Evolutionary conservation across 179 eudicot species (phyloP).

Genomic region (Gypsophila paniculata): DNA sequence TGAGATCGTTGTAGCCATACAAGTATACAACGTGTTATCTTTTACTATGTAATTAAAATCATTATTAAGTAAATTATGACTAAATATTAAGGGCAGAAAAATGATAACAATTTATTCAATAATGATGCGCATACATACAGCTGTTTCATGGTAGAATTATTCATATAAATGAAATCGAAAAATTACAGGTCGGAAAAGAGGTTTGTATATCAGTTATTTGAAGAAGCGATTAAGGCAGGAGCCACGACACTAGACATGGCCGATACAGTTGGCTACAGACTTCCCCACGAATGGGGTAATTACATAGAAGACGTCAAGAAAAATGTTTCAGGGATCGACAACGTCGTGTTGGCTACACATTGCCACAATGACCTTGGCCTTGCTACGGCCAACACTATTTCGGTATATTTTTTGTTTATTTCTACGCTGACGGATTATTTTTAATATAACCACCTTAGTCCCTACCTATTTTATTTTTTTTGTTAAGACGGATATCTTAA

Average conservation of each 20-base stretch:
- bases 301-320: constrained; percentile 1
- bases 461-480: too few relatives aligned
- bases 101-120: too few relatives aligned
- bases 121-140: too few relatives aligned
- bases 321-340: constrained; percentile 7
- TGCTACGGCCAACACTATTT: constrained; percentile 17
- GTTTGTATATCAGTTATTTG: constrained; percentile 11
- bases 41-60: too few relatives aligned
- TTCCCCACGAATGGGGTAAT: constrained; percentile 16
- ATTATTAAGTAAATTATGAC: too few relatives aligned
- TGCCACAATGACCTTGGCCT: constrained; percentile 26
- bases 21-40: too few relatives aligned
- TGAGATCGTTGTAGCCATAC: too few relatives aligned
- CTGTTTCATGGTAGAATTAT: too few relatives aligned
- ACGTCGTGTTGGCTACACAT: constrained; percentile 18
- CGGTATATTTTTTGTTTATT: constrained; percentile 7
- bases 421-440: background rate
- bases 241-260: constrained; percentile 15
- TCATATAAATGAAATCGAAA: too few relatives aligned
- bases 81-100: too few relatives aligned
- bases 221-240: constrained; percentile 21
- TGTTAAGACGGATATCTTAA: too few relatives aligned
- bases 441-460: too few relatives aligned
- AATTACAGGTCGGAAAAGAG: constrained; percentile 10
- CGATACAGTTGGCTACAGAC: constrained; percentile 17